Conservation (phyloP, 2,329 filamentous ascomycete genomes). For the Trichophyton rubrum region DNA sequence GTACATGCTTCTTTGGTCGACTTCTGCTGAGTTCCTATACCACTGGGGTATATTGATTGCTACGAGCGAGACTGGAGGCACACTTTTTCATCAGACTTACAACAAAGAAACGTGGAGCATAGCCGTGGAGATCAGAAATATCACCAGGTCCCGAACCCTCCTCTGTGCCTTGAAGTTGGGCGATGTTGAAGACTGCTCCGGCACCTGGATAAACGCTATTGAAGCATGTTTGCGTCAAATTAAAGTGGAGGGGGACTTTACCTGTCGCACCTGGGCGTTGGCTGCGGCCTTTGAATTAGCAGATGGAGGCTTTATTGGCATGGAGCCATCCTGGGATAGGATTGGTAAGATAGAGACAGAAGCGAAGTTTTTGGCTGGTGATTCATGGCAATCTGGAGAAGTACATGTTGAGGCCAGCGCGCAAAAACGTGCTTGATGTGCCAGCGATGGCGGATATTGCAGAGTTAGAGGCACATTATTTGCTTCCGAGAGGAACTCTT, state of each 20-base stretch:
- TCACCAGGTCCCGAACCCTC: slow-evolving; percentile 7
- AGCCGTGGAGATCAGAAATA: slow-evolving; percentile 8
- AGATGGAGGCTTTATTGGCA: slow-evolving; percentile 11
- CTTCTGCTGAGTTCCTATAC: slow-evolving; percentile 1
- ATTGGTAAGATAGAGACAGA: slow-evolving; percentile 11
- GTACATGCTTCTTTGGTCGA: slow-evolving; percentile 10
- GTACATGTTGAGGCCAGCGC: too few relatives aligned
- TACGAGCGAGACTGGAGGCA: slow-evolving; percentile 5
- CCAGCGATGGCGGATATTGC: too few relatives aligned
- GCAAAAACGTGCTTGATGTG: too few relatives aligned
- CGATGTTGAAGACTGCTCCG: slow-evolving; percentile 8
- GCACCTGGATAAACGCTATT: slow-evolving; percentile 11
- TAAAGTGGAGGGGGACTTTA: slow-evolving; percentile 8
- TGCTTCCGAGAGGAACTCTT: too few relatives aligned
- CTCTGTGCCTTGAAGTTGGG: slow-evolving; percentile 13
- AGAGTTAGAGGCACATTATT: too few relatives aligned
- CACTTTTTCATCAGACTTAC: slow-evolving; percentile 11
- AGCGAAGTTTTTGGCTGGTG: slow-evolving; percentile 4
- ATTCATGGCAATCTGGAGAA: neutral
- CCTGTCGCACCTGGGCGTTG: slow-evolving; percentile 12
- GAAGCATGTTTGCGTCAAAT: slow-evolving; percentile 11
- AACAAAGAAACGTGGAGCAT: neutral
- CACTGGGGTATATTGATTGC: slow-evolving; percentile 14
- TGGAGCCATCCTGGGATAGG: slow-evolving; percentile 11
- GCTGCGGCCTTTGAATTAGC: slow-evolving; percentile 13